Conservation (phyloP, 2,329 filamentous ascomycete genomes). For the Beauveria medogensis region DNA sequence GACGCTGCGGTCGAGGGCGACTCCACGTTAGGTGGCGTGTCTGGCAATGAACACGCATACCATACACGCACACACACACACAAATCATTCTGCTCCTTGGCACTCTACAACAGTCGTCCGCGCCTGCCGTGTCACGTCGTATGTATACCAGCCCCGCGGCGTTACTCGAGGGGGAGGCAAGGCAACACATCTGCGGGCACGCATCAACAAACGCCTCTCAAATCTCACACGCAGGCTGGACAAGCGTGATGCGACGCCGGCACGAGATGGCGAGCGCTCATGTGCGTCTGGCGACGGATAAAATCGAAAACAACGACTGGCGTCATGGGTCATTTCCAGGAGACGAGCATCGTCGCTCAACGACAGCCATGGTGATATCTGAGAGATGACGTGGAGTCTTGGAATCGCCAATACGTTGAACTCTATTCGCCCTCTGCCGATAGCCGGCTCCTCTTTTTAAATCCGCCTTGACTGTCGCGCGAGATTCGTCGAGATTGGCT, state of each 20-base stretch:
- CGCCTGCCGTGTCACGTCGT: background rate
- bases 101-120: background rate
- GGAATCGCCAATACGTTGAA: background rate
- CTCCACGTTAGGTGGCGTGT: too few relatives aligned
- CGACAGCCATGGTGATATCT: too few relatives aligned
- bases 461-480: too few relatives aligned
- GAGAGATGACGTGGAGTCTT: background rate
- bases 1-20: too few relatives aligned
- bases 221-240: background rate
- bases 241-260: conserved; percentile 1
- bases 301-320: too few relatives aligned
- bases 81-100: background rate
- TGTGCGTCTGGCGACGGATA: background rate
- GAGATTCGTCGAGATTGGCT: background rate
- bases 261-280: background rate
- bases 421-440: background rate
- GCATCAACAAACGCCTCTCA: background rate
- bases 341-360: too few relatives aligned
- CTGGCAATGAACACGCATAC: too few relatives aligned
- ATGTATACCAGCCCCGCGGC: background rate
- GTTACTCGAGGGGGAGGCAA: background rate
- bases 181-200: background rate
- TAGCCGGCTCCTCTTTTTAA: background rate
- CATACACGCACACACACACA: background rate
- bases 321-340: background rate